These are phyloP conservation scores for Aspergillus sp. DNA, from an alignment of 2,329 filamentous ascomycete species.

Conservation along the genomic window DNA sequence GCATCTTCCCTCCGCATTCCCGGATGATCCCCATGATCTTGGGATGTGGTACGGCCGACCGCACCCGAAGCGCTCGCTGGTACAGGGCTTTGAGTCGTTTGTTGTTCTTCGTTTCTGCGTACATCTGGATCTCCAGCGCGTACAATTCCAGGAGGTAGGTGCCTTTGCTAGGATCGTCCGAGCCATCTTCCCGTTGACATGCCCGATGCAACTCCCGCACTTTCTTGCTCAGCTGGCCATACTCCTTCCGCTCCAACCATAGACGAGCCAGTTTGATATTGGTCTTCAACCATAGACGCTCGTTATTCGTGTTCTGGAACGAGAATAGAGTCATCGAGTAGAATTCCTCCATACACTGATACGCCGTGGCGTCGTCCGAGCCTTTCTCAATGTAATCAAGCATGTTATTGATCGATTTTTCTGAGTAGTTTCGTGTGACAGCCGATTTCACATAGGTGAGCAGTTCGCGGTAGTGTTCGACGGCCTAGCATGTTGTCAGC, in stretches of 20 bases:
- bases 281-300: conserved; percentile 93
- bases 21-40: conserved; percentile 99
- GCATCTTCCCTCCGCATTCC: conserved; percentile 98
- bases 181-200: conserved; percentile 79
- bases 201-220: conserved; percentile 80
- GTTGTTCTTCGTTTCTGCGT: conserved; percentile 92
- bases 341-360: conserved; percentile 83
- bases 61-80: conserved; percentile 80
- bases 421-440: conserved; percentile 94
- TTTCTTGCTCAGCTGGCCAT: conserved; percentile 69
- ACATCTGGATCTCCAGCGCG: conserved; percentile 97
- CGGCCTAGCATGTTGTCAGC: conserved; percentile 50
- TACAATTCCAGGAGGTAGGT: conserved; percentile 95
- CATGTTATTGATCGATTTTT: conserved; percentile 99
- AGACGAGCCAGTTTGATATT: conserved; percentile 94
- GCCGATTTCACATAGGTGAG: conserved; percentile 96
- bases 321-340: conserved; percentile 89
- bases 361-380: conserved; percentile 62
- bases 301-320: conserved; percentile 96
- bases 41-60: conserved; percentile 94
- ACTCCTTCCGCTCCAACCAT: conserved; percentile 85
- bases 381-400: conserved; percentile 95
- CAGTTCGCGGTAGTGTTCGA: conserved; percentile 87
- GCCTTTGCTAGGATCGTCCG: conserved; percentile 79
- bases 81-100: conserved; percentile 92